Evolutionary conservation across 2,329 filamentous ascomycete species (phyloP).

Genomic region (Cladosporium cucumerinum): DNA sequence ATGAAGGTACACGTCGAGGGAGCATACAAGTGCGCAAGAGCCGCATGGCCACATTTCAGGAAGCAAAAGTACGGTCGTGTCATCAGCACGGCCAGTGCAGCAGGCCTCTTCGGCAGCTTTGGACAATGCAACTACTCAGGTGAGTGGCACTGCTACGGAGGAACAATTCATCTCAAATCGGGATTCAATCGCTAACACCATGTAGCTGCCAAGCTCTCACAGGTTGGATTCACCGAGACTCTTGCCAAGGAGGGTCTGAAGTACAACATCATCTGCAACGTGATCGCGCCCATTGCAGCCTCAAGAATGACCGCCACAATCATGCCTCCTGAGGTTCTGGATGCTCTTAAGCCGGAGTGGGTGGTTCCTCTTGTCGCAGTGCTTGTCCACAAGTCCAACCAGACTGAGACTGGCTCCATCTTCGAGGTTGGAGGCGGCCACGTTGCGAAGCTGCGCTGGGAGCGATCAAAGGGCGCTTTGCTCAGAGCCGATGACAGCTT

Average conservation of each 20-base stretch:
- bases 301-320: conserved; percentile 94
- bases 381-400: conserved; percentile 82
- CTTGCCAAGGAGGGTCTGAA: conserved; percentile 95
- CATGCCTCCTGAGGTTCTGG: conserved; percentile 89
- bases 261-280: conserved; percentile 96
- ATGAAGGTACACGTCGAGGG: conserved; percentile 90
- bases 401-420: conserved; percentile 77
- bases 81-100: conserved; percentile 96
- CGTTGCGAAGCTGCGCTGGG: conserved; percentile 90
- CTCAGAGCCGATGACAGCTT: conserved; percentile 85
- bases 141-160: conserved; percentile 39
- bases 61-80: conserved; percentile 98
- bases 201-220: conserved; percentile 80
- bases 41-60: conserved; percentile 95
- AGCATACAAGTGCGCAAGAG: conserved; percentile 90
- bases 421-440: conserved; percentile 93
- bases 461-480: conserved; percentile 83
- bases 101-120: conserved; percentile 92
- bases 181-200: conserved; percentile 18
- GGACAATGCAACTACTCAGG: conserved; percentile 90
- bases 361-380: conserved; percentile 89
- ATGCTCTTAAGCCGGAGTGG: conserved; percentile 86
- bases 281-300: conserved; percentile 91
- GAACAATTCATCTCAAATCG: conserved; percentile 26
- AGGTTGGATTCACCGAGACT: conserved; percentile 97